phyloP scores from a whole-genome alignment of 345 rosid genomes.

The Jatropha curcas region DNA sequence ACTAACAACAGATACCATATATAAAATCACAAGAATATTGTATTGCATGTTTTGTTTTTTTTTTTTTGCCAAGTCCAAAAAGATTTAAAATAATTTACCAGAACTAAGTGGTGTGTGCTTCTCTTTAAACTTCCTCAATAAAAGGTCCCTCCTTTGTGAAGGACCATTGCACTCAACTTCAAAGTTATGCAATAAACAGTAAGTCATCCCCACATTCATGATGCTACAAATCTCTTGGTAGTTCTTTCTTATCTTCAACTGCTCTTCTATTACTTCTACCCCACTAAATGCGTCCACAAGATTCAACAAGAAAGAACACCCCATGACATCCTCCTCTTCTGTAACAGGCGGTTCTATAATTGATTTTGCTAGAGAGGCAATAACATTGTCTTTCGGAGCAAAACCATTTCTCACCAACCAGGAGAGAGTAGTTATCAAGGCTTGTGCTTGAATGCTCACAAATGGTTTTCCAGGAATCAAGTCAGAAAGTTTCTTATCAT shows the following conservation, averaged over 20 bases:
- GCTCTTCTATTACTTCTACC: conserved; percentile 88
- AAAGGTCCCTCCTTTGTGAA: conserved; percentile 70
- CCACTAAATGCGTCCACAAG: conserved; percentile 83
- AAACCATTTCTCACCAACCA: conserved; percentile 88
- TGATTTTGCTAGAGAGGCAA: conserved; percentile 76
- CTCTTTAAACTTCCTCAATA: conserved; percentile 61
- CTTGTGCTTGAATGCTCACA: conserved; percentile 61
- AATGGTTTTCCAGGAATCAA: conserved; percentile 60
- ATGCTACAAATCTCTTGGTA: conserved; percentile 86
- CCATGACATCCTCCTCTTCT: conserved; percentile 81
- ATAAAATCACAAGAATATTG: not conserved
- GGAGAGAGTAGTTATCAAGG: conserved; percentile 62
- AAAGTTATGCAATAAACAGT: conserved; percentile 74
- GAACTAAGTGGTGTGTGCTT: conserved; percentile 57
- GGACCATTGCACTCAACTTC: conserved; percentile 82
- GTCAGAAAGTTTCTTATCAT: conserved; percentile 47
- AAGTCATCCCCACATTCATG: conserved; percentile 86
- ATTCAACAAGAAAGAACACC: conserved; percentile 85
- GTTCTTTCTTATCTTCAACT: conserved; percentile 64
- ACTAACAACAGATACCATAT: not conserved
- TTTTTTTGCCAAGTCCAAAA: no score
- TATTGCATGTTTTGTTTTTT: no score
- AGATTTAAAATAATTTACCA: conserved; percentile 48
- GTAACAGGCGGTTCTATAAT: conserved; percentile 80
- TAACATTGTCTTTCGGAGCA: conserved; percentile 79